Percentiles rank a stretch among this genome's conserved stretches.
Evolutionary conservation across 2,329 filamentous ascomycete genomes (phyloP).

Genomic region (Neurospora sp.): DNA sequence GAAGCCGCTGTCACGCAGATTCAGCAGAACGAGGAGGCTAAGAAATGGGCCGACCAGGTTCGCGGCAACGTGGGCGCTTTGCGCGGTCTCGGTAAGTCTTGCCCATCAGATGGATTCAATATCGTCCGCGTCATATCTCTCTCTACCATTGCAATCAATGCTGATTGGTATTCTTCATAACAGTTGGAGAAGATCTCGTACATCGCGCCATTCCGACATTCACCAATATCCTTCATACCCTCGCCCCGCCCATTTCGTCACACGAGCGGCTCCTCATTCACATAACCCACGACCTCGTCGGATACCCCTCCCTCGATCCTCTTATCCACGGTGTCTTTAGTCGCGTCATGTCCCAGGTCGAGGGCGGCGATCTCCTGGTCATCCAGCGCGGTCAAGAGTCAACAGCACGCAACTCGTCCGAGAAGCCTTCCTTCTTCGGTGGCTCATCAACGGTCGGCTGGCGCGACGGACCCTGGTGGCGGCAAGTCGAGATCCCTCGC

Average conservation of each 20-base stretch:
- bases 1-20: constrained; percentile 91
- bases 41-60: constrained; percentile 91
- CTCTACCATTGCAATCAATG: background rate
- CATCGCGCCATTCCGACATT: constrained; percentile 88
- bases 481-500: constrained; percentile 56
- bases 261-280: constrained; percentile 97
- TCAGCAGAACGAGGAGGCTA: constrained; percentile 90
- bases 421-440: constrained; percentile 28
- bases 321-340: constrained; percentile 87
- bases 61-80: constrained; percentile 77
- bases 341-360: constrained; percentile 96
- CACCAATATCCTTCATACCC: constrained; percentile 85
- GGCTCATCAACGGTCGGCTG: constrained; percentile 56
- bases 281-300: constrained; percentile 89
- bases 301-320: constrained; percentile 89
- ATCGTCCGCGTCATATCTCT: background rate
- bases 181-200: constrained; percentile 65
- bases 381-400: constrained; percentile 88
- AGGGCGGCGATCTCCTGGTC: constrained; percentile 89
- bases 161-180: constrained; percentile 25
- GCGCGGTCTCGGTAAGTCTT: constrained; percentile 57
- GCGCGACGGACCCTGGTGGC: constrained; percentile 97
- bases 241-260: constrained; percentile 91
- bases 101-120: background rate
- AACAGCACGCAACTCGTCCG: constrained; percentile 44